Conservation (phyloP, 2,329 filamentous ascomycete genomes). For the Paramyrothecium roridum region DNA sequence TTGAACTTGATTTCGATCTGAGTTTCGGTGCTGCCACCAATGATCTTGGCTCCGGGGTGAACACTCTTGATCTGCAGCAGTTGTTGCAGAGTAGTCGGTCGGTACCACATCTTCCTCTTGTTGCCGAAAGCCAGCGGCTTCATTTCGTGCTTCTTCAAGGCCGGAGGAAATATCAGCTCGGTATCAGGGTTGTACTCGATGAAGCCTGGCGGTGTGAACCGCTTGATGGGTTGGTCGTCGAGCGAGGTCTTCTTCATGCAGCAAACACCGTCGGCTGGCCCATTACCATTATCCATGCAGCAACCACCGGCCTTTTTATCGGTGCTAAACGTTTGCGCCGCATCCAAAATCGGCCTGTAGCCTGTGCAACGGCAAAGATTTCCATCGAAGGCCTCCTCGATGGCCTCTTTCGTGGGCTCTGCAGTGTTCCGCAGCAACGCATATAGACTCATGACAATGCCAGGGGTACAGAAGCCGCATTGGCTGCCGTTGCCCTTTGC, state of each 20-base stretch:
- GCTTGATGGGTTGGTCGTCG: conserved; percentile 54
- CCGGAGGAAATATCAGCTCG: conserved; percentile 89
- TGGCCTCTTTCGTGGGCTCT: conserved; percentile 71
- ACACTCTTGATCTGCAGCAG: conserved; percentile 86
- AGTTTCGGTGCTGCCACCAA: conserved; percentile 93
- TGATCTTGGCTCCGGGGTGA: conserved; percentile 85
- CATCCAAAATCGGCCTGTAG: conserved; percentile 90
- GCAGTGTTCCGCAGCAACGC: conserved; percentile 84
- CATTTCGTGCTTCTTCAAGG: conserved; percentile 78
- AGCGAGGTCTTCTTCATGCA: conserved; percentile 61
- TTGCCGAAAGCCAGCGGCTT: conserved; percentile 86
- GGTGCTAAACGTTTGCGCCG: conserved; percentile 81
- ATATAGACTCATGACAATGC: conserved; percentile 97
- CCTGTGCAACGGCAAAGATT: conserved; percentile 95
- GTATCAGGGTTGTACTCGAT: conserved; percentile 94
- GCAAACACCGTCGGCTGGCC: conserved; percentile 47
- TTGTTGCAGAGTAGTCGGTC: conserved; percentile 82
- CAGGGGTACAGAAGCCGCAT: conserved; percentile 92
- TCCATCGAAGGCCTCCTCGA: conserved; percentile 96
- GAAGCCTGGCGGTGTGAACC: conserved; percentile 83
- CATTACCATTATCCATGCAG: conserved; percentile 65
- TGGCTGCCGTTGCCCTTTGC: conserved; percentile 91
- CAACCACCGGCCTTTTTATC: conserved; percentile 54
- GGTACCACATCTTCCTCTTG: conserved; percentile 90
- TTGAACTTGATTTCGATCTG: conserved; percentile 99